Evolutionary conservation across 176 grass and related monocot species (phyloP).

Genomic region (Otatea glauca): DNA sequence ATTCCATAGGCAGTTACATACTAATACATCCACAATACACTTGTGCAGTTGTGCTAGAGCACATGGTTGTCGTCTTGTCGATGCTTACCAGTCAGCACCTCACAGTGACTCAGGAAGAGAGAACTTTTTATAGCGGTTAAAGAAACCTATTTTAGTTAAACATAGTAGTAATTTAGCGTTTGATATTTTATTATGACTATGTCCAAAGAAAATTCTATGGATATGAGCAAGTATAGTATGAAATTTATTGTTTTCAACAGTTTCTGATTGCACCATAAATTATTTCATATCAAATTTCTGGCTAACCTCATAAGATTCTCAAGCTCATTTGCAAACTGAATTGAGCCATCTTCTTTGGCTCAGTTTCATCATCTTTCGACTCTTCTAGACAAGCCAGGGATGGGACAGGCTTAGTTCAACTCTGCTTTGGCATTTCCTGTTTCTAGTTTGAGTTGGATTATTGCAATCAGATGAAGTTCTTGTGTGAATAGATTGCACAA

Average conservation of each 20-base stretch:
- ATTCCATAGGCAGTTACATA: neutral
- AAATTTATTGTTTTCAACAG: constrained; percentile 12
- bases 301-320: neutral
- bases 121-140: neutral
- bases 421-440: neutral
- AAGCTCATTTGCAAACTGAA: constrained; percentile 5
- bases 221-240: neutral
- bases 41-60: constrained; percentile 8
- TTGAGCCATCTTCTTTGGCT: neutral
- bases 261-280: neutral
- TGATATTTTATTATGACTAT: neutral
- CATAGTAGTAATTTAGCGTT: neutral
- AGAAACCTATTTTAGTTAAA: neutral
- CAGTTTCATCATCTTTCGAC: neutral
- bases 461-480: neutral
- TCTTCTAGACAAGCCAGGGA: neutral
- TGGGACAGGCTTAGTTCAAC: constrained; percentile 1
- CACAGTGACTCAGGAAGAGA: neutral
- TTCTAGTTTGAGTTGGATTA: neutral
- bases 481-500: neutral
- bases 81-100: neutral
- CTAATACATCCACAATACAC: neutral
- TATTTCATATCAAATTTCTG: neutral
- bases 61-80: neutral
- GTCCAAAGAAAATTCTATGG: neutral